These are phyloP conservation scores for Acer yangbiense DNA, from an alignment of 345 rosid genomes.

Conservation along the genomic window DNA sequence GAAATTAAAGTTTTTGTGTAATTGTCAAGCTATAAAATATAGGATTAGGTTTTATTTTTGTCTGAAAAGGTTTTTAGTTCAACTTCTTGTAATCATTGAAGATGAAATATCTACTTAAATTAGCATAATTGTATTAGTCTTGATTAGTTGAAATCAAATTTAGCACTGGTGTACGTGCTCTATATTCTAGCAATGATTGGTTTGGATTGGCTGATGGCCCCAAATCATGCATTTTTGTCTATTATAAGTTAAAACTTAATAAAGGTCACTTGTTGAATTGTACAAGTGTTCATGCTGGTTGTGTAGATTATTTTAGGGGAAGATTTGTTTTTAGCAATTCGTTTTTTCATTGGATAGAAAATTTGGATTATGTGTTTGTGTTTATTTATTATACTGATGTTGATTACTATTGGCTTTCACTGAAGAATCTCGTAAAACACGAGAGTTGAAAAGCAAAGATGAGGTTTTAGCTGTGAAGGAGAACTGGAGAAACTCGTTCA, in stretches of 20 bases:
- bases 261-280: neutral
- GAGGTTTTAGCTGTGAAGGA: no score
- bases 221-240: neutral
- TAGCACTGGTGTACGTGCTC: neutral
- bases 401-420: no score
- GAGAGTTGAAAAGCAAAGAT: no score
- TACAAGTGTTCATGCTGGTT: no score
- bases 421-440: no score
- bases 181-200: neutral
- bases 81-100: neutral
- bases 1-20: no score
- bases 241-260: neutral
- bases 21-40: no score
- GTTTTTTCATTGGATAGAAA: neutral
- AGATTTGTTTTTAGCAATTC: no score
- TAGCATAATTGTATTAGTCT: neutral
- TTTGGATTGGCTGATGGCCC: neutral
- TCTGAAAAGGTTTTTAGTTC: neutral
- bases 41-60: no score
- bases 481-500: no score
- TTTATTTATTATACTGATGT: neutral
- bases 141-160: neutral
- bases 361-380: neutral
- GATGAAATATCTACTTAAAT: neutral
- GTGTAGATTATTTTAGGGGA: no score